A percentile compares a stretch with the other conserved stretches of the same genome.
phyloP scores from a whole-genome alignment of 495 filamentous ascomycete species.

The Staphylotrichum longicolle region DNA sequence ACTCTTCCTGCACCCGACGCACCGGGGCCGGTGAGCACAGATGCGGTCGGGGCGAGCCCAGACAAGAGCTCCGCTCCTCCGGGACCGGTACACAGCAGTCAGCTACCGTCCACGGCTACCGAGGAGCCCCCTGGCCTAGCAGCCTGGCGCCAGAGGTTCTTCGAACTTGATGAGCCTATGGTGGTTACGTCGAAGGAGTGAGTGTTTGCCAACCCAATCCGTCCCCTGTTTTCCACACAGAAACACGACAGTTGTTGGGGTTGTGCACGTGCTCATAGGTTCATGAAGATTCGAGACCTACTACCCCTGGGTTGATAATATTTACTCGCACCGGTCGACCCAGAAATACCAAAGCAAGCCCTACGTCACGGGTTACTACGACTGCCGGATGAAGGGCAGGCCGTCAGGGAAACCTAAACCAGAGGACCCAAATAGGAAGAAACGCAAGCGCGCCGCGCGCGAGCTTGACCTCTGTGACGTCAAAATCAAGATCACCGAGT shows the following conservation, averaged over 20 bases:
- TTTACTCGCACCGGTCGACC: slow-evolving; percentile 87
- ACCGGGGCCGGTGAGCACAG: too few species aligned
- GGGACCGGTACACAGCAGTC: slow-evolving; percentile 40
- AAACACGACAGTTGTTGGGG: too few species aligned
- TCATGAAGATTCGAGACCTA: slow-evolving; percentile 74
- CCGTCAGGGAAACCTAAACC: slow-evolving; percentile 82
- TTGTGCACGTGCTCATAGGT: slow-evolving; percentile 5
- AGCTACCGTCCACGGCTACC: too few species aligned
- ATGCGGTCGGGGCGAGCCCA: too few species aligned
- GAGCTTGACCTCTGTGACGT: slow-evolving; percentile 83
- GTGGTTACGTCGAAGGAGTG: slow-evolving; percentile 78
- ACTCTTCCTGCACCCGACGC: neutral
- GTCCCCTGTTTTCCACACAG: neutral
- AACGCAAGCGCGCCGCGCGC: slow-evolving; percentile 74
- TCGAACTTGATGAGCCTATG: slow-evolving; percentile 73
- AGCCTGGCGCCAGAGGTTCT: slow-evolving; percentile 72
- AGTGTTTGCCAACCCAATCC: slow-evolving; percentile 25
- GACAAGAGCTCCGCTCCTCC: slow-evolving; percentile 34
- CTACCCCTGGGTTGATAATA: slow-evolving; percentile 87
- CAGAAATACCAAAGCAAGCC: slow-evolving; percentile 82
- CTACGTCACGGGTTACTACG: slow-evolving; percentile 85
- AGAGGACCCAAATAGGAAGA: slow-evolving; percentile 83
- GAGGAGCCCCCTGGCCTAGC: slow-evolving; percentile 58
- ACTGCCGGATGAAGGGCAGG: slow-evolving; percentile 83
- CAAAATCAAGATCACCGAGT: slow-evolving; percentile 90